A percentile compares a stretch with the other conserved stretches of the same genome.
Evolutionary conservation across 192 early-diverging fungal genomes (phyloP).

Genomic region (Umbelopsis ramanniana): DNA sequence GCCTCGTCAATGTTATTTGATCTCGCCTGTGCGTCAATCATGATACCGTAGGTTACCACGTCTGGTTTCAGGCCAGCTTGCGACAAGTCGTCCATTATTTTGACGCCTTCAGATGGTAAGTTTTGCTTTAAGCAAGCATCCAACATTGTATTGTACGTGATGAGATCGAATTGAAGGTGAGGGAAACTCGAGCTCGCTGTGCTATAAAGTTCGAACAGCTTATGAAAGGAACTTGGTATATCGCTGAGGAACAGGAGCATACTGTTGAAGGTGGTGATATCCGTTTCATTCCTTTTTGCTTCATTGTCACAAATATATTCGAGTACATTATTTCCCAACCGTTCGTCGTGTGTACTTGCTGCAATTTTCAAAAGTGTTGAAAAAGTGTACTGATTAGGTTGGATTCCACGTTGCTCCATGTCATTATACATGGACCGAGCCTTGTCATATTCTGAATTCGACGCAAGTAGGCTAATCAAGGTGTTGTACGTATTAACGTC

Average conservation of each 20-base stretch:
- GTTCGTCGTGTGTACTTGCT: slow-evolving; percentile 11
- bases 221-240: slow-evolving; percentile 3
- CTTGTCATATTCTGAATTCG: background rate
- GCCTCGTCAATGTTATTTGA: slow-evolving; percentile 28
- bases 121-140: slow-evolving; percentile 26
- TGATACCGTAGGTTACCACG: slow-evolving; percentile 34
- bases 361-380: slow-evolving; percentile 31
- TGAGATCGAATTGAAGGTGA: slow-evolving; percentile 22
- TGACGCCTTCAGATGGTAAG: slow-evolving; percentile 25
- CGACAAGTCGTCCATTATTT: slow-evolving; percentile 36
- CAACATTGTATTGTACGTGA: slow-evolving; percentile 37
- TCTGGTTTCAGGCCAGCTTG: slow-evolving; percentile 26
- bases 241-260: slow-evolving; percentile 25
- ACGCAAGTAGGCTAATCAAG: slow-evolving; percentile 16
- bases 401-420: slow-evolving; percentile 15
- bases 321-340: slow-evolving; percentile 17
- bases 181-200: slow-evolving; percentile 16
- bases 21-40: slow-evolving; percentile 36
- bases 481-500: slow-evolving; percentile 35
- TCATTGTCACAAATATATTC: slow-evolving; percentile 7
- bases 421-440: slow-evolving; percentile 16
- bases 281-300: background rate
- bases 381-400: slow-evolving; percentile 35
- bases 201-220: slow-evolving; percentile 23
- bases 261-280: slow-evolving; percentile 25